Percentiles rank a stretch among this genome's conserved stretches.
Evolutionary conservation across 2,329 filamentous ascomycete species (phyloP).

Genomic region (Teratosphaeria viscida): DNA sequence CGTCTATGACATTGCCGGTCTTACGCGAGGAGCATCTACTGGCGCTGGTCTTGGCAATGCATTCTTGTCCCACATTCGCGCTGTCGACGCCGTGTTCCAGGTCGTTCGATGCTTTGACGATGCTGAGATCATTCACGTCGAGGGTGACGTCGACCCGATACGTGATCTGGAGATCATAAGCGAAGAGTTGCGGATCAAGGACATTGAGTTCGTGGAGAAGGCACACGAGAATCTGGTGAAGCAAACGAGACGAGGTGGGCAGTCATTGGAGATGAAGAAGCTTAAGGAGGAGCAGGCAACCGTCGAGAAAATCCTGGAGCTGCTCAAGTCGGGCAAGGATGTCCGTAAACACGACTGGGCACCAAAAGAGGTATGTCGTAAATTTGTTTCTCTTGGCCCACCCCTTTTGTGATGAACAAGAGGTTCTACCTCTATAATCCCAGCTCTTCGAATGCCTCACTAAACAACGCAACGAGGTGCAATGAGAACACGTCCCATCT

Average conservation of each 20-base stretch:
- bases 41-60: conserved; percentile 95
- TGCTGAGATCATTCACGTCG: conserved; percentile 98
- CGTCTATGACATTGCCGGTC: conserved; percentile 95
- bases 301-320: conserved; percentile 78
- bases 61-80: conserved; percentile 97
- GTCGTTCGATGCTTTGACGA: conserved; percentile 59
- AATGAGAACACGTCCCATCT: conserved; percentile 68
- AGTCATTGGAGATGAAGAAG: conserved; percentile 97
- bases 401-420: conserved; percentile 89
- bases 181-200: conserved; percentile 92
- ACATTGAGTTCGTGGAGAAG: conserved; percentile 98
- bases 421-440: conserved; percentile 94
- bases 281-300: conserved; percentile 87
- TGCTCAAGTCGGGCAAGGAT: conserved; percentile 81
- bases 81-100: conserved; percentile 38
- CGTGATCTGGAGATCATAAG: conserved; percentile 94
- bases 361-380: conserved; percentile 79
- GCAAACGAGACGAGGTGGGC: conserved; percentile 87
- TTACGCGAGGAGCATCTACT: conserved; percentile 90
- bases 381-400: background rate
- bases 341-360: conserved; percentile 82
- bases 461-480: conserved; percentile 60
- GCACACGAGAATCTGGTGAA: conserved; percentile 84
- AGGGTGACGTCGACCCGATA: conserved; percentile 92
- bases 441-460: conserved; percentile 98